Evolutionary conservation across 768 basidiomycete genomes (phyloP), one percentile per base, ranked within the genome.

Genomic region (Tephrocybe sp.): DNA sequence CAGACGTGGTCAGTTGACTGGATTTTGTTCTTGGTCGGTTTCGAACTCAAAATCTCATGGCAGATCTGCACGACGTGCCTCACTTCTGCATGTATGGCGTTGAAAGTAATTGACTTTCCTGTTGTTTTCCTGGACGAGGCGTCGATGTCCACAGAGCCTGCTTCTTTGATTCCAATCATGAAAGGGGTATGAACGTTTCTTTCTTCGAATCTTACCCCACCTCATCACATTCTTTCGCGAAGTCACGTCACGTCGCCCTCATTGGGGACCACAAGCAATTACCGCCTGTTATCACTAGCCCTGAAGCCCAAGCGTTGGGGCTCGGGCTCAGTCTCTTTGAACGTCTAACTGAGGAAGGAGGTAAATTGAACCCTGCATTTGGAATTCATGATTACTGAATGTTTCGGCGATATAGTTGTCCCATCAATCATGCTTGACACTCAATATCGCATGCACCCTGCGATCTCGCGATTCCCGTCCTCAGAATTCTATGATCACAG

Each of bases 241-340:
- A 94, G 91, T 86, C 85, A 7, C 76, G 73, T 44, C 94, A 97
- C 58, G 75, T 91, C 25, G 82, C 91, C 1, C 79, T 97, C 39
- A 94, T 97, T 57, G 94, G 94, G n/a, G 94, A 97, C 68, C 94
- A 97, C 67, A 95, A 95, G 61, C 94, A 97, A 63, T 75, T 97
- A 9, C 92, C 94, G 7, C 92, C 94, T 0, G 81, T 95, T 53
- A 90, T 95, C 49, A 74, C 81, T 18, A 91, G 88, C 53, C 74
- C 76, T 18, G 83, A 90, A 61, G 94, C 92, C 0, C 76, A 80
- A 57, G 66, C 77, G 18, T 79, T 80, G 15, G 91, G 91, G 1
- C 71, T 97, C 15, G 84, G 83, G 11, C 77, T 82, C 22, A 91
- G 88, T 69, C 74, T 97, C 18, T 97, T 97, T 55, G 94, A 97